Base-by-base conservation (phyloP, 345 rosid species). In the Mercurialis annua region DNA sequence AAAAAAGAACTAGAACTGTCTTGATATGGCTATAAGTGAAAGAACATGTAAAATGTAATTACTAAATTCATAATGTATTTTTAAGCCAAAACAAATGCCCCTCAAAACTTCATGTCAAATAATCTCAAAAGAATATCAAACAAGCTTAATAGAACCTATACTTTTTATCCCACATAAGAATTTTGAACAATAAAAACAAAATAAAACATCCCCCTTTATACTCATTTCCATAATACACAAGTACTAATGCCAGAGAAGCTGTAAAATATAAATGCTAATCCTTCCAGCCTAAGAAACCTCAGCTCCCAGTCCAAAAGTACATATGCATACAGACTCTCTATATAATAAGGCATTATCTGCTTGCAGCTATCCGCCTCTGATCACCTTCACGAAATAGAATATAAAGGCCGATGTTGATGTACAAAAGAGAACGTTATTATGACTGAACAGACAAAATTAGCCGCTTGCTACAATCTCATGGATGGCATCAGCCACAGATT, bases 401-500 rank as follows among this genome's bases (percentile, higher is more conserved):
- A 40, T 40, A 31, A 64, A n/a, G 6, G 43, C 54, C 53, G 6
- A 36, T 15, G 33, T 6, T 54, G 20, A 54, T 24, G 59, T 56
- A 16, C 20, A 57, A 2, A 9, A 49, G 29, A 14, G 50, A 66
- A 26, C 8, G 38, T 47, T 50, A 34, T 6, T 26, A 23, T 29
- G 21, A 1, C 34, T 23, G 27, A 47, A 54, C 38, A 11, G 21
- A 50, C 26, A 49, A 55, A n/a, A 68, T 77, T 82, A 93, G 78
- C 97, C 94, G 80, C 87, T 78, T 0, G 89, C 87, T 43, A 94
- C 92, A 65, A 91, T 87, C 67, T 89, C 99, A 49, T 94, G 98
- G 71, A 94, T 89, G 70, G 90, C 86, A 60, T 84, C 95, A 23
- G 91, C 85, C 73, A 94, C 84, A 26, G 83, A 81, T 73, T 74